A percentile compares a stretch with the other conserved stretches of the same genome.
phyloP scores from a whole-genome alignment of 495 filamentous ascomycete species.

The Aspergillus olivimuriae region DNA sequence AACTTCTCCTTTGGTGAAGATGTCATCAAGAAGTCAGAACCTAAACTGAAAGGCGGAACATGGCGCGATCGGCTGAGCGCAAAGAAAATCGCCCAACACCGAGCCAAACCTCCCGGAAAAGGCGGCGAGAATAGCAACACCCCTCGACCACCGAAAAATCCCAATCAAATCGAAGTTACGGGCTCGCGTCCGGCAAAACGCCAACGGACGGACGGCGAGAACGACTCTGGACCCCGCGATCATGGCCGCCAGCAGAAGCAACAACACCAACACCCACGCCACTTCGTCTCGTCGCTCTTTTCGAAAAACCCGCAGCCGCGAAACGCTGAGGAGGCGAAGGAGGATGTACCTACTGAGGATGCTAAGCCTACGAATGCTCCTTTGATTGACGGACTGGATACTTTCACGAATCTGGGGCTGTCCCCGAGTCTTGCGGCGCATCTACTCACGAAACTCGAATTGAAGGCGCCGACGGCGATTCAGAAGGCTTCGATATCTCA shows the following conservation, averaged over 20 bases:
- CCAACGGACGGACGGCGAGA: slow-evolving; percentile 27
- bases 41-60: slow-evolving; percentile 76
- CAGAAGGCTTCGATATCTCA: slow-evolving; percentile 80
- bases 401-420: slow-evolving; percentile 76
- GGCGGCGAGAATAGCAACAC: background rate
- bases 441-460: slow-evolving; percentile 74
- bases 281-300: slow-evolving; percentile 85
- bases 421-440: slow-evolving; percentile 73
- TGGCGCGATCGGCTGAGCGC: slow-evolving; percentile 86
- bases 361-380: slow-evolving; percentile 91
- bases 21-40: slow-evolving; percentile 46
- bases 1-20: slow-evolving; percentile 76
- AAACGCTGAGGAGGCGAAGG: slow-evolving; percentile 40
- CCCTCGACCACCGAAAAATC: slow-evolving; percentile 24
- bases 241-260: slow-evolving; percentile 8
- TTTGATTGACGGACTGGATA: slow-evolving; percentile 70
- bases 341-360: slow-evolving; percentile 45
- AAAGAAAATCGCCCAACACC: slow-evolving; percentile 56
- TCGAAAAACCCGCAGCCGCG: slow-evolving; percentile 72
- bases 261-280: slow-evolving; percentile 27
- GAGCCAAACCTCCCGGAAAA: slow-evolving; percentile 6
- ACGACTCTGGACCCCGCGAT: slow-evolving; percentile 3
- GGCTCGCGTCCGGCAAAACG: slow-evolving; percentile 32
- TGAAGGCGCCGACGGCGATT: slow-evolving; percentile 90
- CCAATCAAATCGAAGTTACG: slow-evolving; percentile 32